Evolutionary conservation across 805 yeast species (phyloP).

Genomic region (Kuraishia floccosa): DNA sequence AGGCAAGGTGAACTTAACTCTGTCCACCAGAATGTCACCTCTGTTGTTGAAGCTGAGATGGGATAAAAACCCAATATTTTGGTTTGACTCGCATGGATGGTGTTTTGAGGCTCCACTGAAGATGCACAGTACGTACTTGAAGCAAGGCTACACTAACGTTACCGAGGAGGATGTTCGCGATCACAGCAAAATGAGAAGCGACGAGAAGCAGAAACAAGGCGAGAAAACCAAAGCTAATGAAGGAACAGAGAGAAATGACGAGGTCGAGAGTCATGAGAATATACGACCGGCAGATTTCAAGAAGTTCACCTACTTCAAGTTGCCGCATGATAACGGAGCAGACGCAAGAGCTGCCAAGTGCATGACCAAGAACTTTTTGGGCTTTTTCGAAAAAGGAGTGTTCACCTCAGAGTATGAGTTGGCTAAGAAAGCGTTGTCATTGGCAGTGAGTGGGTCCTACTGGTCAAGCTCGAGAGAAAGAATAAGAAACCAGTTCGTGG

Average conservation of each 20-base stretch:
- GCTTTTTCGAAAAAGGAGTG: conserved; percentile 62
- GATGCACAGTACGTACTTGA: conserved; percentile 21
- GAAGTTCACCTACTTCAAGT: conserved; percentile 34
- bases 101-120: conserved; percentile 54
- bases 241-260: neutral
- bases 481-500: conserved; percentile 77
- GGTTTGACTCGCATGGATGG: conserved; percentile 84
- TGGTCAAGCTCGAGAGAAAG: conserved; percentile 91
- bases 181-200: conserved; percentile 5
- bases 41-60: conserved; percentile 66
- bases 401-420: conserved; percentile 59
- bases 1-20: conserved; percentile 40
- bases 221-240: conserved; percentile 10
- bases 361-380: conserved; percentile 64
- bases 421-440: conserved; percentile 69
- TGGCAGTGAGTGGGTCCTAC: conserved; percentile 74
- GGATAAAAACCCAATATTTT: conserved; percentile 75
- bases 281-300: conserved; percentile 7
- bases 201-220: conserved; percentile 3
- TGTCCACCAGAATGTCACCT: conserved; percentile 69
- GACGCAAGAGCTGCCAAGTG: conserved; percentile 60
- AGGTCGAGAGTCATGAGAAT: neutral
- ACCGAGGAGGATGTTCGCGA: conserved; percentile 7
- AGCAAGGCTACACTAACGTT: conserved; percentile 23
- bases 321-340: conserved; percentile 87